Conservation (phyloP, 495 filamentous ascomycete species). For the Pseudoneurospora amorphoporcata region DNA sequence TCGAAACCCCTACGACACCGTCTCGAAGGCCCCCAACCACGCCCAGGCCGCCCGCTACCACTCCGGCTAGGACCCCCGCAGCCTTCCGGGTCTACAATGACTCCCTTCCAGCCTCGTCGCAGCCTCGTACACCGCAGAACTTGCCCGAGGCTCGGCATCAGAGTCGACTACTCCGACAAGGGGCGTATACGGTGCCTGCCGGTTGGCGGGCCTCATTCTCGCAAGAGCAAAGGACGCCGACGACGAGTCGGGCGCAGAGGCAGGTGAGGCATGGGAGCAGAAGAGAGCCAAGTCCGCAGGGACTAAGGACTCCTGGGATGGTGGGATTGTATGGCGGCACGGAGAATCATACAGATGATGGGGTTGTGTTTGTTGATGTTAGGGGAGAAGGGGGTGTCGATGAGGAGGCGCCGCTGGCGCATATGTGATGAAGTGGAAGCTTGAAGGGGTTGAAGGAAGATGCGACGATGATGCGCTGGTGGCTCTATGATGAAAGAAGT, state of each 20-base stretch:
- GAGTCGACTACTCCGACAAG: constrained; percentile 26
- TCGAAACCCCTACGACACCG: background rate
- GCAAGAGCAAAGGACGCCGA: constrained; percentile 6
- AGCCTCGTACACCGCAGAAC: constrained; percentile 47
- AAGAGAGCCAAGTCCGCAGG: constrained; percentile 21
- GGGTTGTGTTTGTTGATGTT: constrained; percentile 24
- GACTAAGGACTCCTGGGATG: constrained; percentile 29
- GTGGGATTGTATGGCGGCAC: constrained; percentile 34
- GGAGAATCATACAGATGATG: constrained; percentile 35
- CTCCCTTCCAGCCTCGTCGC: constrained; percentile 33
- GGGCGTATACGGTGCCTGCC: constrained; percentile 36
- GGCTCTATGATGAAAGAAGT: background rate
- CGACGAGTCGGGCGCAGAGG: constrained; percentile 1
- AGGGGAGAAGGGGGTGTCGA: background rate
- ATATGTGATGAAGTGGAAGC: background rate
- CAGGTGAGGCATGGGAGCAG: constrained; percentile 5
- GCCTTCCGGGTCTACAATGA: constrained; percentile 41
- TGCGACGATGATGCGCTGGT: background rate
- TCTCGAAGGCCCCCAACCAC: background rate
- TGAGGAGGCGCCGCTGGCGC: background rate
- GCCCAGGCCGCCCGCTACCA: background rate
- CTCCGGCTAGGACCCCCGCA: background rate
- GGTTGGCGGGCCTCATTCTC: constrained; percentile 8
- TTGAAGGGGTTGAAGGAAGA: background rate
- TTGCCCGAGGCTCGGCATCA: constrained; percentile 41